phyloP scores from a whole-genome alignment of 345 rosid genomes.

The Limnanthes douglasii region DNA sequence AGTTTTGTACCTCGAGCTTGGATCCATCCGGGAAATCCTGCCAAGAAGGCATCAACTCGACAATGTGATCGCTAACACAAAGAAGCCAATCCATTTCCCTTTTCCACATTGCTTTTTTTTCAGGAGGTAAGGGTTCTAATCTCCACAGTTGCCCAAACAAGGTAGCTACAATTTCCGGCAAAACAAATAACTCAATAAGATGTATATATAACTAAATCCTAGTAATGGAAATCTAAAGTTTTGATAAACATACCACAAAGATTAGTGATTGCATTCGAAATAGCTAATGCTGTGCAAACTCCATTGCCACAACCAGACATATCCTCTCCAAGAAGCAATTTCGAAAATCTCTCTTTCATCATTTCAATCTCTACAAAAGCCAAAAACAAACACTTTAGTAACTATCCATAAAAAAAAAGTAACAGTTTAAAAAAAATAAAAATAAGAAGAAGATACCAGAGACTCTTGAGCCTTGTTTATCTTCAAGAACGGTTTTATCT shows the following conservation, averaged over 20 bases:
- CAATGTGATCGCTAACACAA: constrained; percentile 85
- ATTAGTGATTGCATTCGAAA: constrained; percentile 94
- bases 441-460: constrained; percentile 30
- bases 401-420: not conserved
- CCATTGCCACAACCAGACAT: constrained; percentile 99
- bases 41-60: constrained; percentile 88
- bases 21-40: constrained; percentile 94
- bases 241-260: constrained; percentile 54
- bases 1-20: constrained; percentile 72
- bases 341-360: constrained; percentile 97
- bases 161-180: constrained; percentile 32
- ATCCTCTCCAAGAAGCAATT: constrained; percentile 92
- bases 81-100: constrained; percentile 98
- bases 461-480: constrained; percentile 29
- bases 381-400: constrained; percentile 12
- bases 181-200: constrained; percentile 3
- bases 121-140: constrained; percentile 59
- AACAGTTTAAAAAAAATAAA: constrained; percentile 5
- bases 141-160: constrained; percentile 97
- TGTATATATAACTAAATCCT: not conserved
- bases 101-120: constrained; percentile 94
- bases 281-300: constrained; percentile 81
- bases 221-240: not conserved
- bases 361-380: constrained; percentile 53
- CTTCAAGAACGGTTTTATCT: constrained; percentile 17